A percentile compares a stretch with the other conserved stretches of the same genome.
These are phyloP conservation scores for Lipomyces oligophaga DNA, from an alignment of 805 yeast species.

Conservation along the genomic window DNA sequence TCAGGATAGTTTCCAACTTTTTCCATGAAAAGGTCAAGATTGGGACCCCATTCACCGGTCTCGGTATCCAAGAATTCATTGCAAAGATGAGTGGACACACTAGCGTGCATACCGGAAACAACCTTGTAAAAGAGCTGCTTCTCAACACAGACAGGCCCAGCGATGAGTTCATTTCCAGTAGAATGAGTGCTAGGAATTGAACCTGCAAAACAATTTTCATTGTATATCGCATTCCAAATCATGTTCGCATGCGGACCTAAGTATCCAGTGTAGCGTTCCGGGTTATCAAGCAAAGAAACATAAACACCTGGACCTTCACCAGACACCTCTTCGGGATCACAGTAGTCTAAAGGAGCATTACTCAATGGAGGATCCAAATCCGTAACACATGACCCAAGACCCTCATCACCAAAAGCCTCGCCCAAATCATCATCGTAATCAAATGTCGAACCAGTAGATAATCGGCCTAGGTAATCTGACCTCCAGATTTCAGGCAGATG, in stretches of 20 bases:
- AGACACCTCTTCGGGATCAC: slow-evolving; percentile 43
- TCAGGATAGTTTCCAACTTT: slow-evolving; percentile 90
- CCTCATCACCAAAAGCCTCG: slow-evolving; percentile 38
- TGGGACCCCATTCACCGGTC: slow-evolving; percentile 80
- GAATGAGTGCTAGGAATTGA: not conserved
- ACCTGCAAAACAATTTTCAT: slow-evolving; percentile 77
- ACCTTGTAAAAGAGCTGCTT: slow-evolving; percentile 83
- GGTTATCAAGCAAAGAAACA: slow-evolving; percentile 82
- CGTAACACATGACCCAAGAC: slow-evolving; percentile 31
- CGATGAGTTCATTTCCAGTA: slow-evolving; percentile 21
- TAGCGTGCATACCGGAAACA: slow-evolving; percentile 91
- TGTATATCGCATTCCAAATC: slow-evolving; percentile 90
- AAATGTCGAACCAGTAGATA: slow-evolving; percentile 35
- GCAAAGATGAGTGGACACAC: slow-evolving; percentile 87
- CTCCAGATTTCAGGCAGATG: slow-evolving; percentile 69
- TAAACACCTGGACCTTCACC: slow-evolving; percentile 50
- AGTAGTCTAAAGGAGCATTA: slow-evolving; percentile 48
- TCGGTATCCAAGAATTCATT: slow-evolving; percentile 71
- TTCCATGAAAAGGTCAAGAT: slow-evolving; percentile 73
- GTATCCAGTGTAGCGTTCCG: slow-evolving; percentile 95
- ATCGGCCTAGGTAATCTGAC: slow-evolving; percentile 62
- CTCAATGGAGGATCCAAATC: slow-evolving; percentile 43
- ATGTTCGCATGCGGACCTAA: slow-evolving; percentile 87
- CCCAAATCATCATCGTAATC: slow-evolving; percentile 40
- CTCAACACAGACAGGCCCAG: slow-evolving; percentile 64